Conservation (phyloP, 2,329 filamentous ascomycete genomes). For the Dothideomycetes sp. region DNA sequence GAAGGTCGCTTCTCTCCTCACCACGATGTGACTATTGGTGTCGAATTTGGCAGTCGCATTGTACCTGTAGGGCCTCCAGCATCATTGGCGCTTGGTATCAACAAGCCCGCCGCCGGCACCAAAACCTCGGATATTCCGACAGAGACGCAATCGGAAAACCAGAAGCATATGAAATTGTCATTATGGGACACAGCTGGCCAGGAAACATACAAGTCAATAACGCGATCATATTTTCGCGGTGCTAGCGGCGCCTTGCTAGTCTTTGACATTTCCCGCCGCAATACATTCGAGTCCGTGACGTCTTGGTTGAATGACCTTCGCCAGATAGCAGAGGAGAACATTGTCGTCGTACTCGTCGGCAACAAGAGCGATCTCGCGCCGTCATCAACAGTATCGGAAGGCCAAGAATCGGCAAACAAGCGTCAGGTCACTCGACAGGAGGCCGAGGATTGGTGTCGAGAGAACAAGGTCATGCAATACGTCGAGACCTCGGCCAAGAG, state of each 20-base stretch:
- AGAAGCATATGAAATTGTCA: slow-evolving; percentile 84
- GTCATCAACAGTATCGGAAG: slow-evolving; percentile 29
- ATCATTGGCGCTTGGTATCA: slow-evolving; percentile 47
- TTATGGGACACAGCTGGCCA: slow-evolving; percentile 96
- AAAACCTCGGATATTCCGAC: slow-evolving; percentile 14
- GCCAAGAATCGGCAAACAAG: slow-evolving; percentile 44
- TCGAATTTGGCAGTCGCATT: slow-evolving; percentile 90
- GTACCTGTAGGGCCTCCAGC: slow-evolving; percentile 83
- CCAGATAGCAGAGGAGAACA: slow-evolving; percentile 90
- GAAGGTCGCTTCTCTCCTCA: slow-evolving; percentile 90
- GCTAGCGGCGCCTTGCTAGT: slow-evolving; percentile 72
- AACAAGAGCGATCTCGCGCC: slow-evolving; percentile 82
- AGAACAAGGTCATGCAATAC: slow-evolving; percentile 82
- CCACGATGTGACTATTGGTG: slow-evolving; percentile 95
- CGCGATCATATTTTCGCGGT: slow-evolving; percentile 85
- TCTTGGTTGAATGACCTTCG: slow-evolving; percentile 91
- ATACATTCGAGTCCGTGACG: slow-evolving; percentile 80
- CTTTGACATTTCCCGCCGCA: slow-evolving; percentile 81
- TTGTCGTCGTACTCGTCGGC: slow-evolving; percentile 87
- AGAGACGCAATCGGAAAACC: slow-evolving; percentile 31
- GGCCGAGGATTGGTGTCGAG: slow-evolving; percentile 78
- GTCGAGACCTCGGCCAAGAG: slow-evolving; percentile 96
- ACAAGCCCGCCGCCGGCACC: slow-evolving; percentile 32
- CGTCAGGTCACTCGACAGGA: slow-evolving; percentile 74
- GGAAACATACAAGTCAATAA: slow-evolving; percentile 96